A percentile compares a stretch with the other conserved stretches of the same genome.
These are phyloP conservation scores for Hemisphaericaspora lyxosophila DNA, from an alignment of 1,139 yeast genomes.

Conservation along the genomic window DNA sequence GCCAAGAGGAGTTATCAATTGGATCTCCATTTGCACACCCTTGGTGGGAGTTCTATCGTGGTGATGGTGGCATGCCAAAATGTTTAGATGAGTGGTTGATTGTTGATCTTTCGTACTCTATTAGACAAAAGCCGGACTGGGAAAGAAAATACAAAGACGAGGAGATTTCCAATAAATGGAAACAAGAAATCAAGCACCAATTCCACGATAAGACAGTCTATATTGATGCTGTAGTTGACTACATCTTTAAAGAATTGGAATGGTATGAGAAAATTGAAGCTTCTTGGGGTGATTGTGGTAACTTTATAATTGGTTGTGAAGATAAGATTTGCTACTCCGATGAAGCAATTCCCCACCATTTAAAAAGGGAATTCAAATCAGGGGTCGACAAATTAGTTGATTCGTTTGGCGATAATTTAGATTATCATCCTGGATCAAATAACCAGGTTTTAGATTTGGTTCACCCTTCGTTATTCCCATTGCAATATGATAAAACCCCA, in stretches of 20 bases:
- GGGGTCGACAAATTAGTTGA: conserved; percentile 15
- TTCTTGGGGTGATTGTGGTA: not conserved
- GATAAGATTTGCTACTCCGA: conserved; percentile 21
- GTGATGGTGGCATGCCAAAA: conserved; percentile 18
- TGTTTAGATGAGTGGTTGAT: conserved; percentile 28
- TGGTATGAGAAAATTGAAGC: conserved; percentile 26
- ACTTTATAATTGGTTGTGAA: conserved; percentile 17
- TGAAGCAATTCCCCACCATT: conserved; percentile 10
- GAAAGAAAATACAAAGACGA: conserved; percentile 26
- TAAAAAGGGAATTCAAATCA: conserved; percentile 13
- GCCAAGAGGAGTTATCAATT: conserved; percentile 7
- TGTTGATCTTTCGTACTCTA: conserved; percentile 21
- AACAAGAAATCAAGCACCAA: conserved; percentile 23
- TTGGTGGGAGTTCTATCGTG: conserved; percentile 16
- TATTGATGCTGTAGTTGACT: conserved; percentile 22
- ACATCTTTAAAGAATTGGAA: conserved; percentile 25
- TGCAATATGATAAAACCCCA: conserved; percentile 36
- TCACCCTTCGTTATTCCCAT: conserved; percentile 44
- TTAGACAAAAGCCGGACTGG: conserved; percentile 36
- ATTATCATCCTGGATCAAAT: conserved; percentile 40
- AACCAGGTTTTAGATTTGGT: conserved; percentile 40
- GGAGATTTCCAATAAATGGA: conserved; percentile 32
- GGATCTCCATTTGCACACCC: conserved; percentile 13
- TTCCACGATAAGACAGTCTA: conserved; percentile 14
- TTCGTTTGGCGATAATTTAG: conserved; percentile 20